Percentiles rank a stretch among this genome's conserved stretches.
phyloP scores from a whole-genome alignment of 208 protist genomes.

The Trypanosoma melophagium region DNA sequence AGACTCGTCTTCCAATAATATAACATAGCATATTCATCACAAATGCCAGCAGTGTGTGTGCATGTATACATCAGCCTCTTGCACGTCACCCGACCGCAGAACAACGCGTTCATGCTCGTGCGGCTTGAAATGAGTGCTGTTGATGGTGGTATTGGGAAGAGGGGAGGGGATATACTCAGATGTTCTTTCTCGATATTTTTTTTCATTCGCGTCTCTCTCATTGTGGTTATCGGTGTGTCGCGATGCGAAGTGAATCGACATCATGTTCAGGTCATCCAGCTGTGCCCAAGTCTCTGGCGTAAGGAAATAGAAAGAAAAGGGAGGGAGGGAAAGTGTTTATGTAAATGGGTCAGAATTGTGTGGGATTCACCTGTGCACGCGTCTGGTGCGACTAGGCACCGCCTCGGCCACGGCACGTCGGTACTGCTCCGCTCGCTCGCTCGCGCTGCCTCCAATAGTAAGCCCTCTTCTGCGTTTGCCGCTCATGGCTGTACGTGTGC shows the following conservation, averaged over 20 bases:
- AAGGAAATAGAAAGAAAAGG: not conserved
- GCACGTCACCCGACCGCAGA: constrained; percentile 33
- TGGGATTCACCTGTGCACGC: not conserved
- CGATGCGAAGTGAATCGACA: constrained; percentile 32
- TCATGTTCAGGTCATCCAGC: not conserved
- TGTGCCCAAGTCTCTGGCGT: not conserved
- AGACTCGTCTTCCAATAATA: constrained; percentile 36
- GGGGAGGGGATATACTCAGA: constrained; percentile 11
- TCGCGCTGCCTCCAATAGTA: constrained; percentile 28
- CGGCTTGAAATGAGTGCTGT: constrained; percentile 35
- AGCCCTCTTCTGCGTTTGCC: constrained; percentile 46
- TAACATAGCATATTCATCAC: constrained; percentile 29
- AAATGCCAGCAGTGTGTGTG: too few relatives aligned
- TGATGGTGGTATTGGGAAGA: not conserved
- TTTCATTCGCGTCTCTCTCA: constrained; percentile 33
- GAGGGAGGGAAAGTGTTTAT: not conserved
- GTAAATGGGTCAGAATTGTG: not conserved
- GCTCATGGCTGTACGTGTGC: constrained; percentile 39
- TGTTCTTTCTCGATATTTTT: constrained; percentile 33
- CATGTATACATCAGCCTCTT: too few relatives aligned
- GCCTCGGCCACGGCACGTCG: constrained; percentile 6
- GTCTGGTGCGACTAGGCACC: not conserved
- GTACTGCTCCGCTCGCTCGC: constrained; percentile 23
- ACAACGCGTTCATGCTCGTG: constrained; percentile 19
- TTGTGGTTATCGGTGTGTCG: constrained; percentile 25